phyloP scores from a whole-genome alignment of 108 stramenopile genomes.

The Epipyxis sp. region DNA sequence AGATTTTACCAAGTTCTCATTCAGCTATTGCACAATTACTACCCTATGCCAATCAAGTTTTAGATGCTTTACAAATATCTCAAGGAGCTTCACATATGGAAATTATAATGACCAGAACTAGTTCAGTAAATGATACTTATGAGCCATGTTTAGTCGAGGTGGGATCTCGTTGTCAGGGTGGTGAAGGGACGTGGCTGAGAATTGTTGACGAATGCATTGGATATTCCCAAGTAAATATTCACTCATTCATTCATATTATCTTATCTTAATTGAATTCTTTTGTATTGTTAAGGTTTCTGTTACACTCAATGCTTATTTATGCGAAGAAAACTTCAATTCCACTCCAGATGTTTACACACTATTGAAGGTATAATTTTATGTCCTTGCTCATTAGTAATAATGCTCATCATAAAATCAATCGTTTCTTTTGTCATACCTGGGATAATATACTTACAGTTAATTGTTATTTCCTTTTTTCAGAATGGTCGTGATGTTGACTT shows the following conservation, averaged over 20 bases:
- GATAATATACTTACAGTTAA: too few relatives aligned
- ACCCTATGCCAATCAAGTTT: constrained; percentile 26
- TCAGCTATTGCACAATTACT: constrained; percentile 38
- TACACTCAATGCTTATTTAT: constrained; percentile 5
- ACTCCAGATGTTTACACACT: not conserved
- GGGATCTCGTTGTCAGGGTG: constrained; percentile 87
- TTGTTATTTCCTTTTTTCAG: constrained; percentile 26
- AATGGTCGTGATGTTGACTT: constrained; percentile 17
- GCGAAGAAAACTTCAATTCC: constrained; percentile 11
- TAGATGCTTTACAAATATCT: constrained; percentile 47
- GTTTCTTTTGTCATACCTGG: too few relatives aligned
- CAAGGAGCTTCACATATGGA: constrained; percentile 68
- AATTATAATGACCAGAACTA: constrained; percentile 13
- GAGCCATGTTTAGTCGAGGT: constrained; percentile 84
- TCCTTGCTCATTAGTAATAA: too few relatives aligned
- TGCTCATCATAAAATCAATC: too few relatives aligned
- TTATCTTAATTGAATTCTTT: too few relatives aligned
- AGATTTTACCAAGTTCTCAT: constrained; percentile 45
- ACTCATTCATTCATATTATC: too few relatives aligned
- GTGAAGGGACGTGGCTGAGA: constrained; percentile 82
- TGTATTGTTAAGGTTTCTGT: constrained; percentile 11
- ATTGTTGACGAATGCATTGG: constrained; percentile 43
- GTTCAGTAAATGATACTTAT: not conserved
- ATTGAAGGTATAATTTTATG: too few relatives aligned
- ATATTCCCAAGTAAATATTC: not conserved